Evolutionary conservation across 2,329 filamentous ascomycete genomes (phyloP), one percentile per base, ranked within the genome.

Genomic region (Colletotrichum viniferum): DNA sequence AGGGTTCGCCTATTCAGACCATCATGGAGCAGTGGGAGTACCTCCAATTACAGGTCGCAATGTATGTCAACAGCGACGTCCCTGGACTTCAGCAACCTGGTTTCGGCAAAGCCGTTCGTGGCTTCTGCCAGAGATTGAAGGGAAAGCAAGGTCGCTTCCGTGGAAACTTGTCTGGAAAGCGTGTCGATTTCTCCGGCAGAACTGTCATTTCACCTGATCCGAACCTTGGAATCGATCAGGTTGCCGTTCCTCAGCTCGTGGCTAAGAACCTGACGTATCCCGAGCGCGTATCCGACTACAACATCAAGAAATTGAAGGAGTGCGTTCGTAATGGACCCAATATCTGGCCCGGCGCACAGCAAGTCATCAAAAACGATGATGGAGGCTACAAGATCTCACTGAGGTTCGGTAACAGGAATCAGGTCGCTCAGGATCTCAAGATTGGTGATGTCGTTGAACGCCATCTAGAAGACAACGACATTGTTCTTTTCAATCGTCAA

Each of bases 21-120:
- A 94, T 98, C 72, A 97, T 98, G 93, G 97, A 99, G 83, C 96
- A 98, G 80, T 99, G 97, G 97, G 97, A 99, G 82, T 98, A 96
- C 81, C 87, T 99, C 76, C 96, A 98, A 81, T 90, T 98, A 10
- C 96, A 98, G 81, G 94, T 98, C 76, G 97, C 96, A 76, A 96
- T 98, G 90, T 98, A 99, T 83, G 96, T 99, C 83, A 98, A 99
- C 86, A 98, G 96, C 77, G 96, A 98, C 80, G 93, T 98, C 4
- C 97, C 97, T 0, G 96, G 96, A 32, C 90, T 99, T n/a, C 93
- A 96, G 79, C 95, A 97, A 80, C 93, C 93, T 14, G 95, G 95
- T 10, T 94, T 96, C 76, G 95, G 95, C 74, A 98, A 98, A 83
- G 91, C 94, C 1, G 97, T 97, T 80, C 92, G 97, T 79, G 97